Percentiles rank a stretch among this genome's conserved stretches.
Evolutionary conservation across 2,329 filamentous ascomycete species (phyloP).

Genomic region (Apiospora hydei): DNA sequence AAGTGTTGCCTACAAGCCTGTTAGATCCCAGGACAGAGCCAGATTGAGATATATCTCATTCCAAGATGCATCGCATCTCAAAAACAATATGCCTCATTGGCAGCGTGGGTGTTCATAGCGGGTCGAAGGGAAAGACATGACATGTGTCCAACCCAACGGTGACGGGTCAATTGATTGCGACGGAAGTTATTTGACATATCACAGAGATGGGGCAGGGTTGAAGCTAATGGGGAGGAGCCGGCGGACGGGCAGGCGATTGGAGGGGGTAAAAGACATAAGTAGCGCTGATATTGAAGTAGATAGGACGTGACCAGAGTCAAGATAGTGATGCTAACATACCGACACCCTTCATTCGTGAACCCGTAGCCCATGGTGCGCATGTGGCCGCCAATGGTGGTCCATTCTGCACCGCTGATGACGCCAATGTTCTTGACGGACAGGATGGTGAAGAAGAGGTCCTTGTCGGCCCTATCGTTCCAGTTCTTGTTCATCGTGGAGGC

Average conservation of each 20-base stretch:
- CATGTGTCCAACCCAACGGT: background rate
- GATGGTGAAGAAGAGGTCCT: conserved; percentile 70
- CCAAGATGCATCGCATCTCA: background rate
- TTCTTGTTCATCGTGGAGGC: conserved; percentile 61
- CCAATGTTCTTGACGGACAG: conserved; percentile 69
- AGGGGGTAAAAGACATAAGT: background rate
- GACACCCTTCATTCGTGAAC: conserved; percentile 70
- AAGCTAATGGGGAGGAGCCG: background rate
- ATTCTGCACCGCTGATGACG: conserved; percentile 68
- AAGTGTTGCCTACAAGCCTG: conserved; percentile 61
- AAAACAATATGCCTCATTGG: background rate
- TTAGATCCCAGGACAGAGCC: conserved; percentile 15
- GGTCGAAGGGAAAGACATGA: background rate
- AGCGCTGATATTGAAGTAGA: conserved; percentile 20
- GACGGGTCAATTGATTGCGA: background rate
- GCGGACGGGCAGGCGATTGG: background rate
- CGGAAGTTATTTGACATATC: background rate
- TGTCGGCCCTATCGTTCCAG: conserved; percentile 68
- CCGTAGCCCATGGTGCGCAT: conserved; percentile 67
- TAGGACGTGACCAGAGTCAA: conserved; percentile 23
- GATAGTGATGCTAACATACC: conserved; percentile 52
- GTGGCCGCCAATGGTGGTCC: conserved; percentile 66
- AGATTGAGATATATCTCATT: background rate
- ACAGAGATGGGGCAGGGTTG: background rate
- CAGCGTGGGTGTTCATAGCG: background rate